Evolutionary conservation across 2,329 filamentous ascomycete species (phyloP), one percentile per base, ranked within the genome.

Genomic region (Pseudogymnoascus sp.): DNA sequence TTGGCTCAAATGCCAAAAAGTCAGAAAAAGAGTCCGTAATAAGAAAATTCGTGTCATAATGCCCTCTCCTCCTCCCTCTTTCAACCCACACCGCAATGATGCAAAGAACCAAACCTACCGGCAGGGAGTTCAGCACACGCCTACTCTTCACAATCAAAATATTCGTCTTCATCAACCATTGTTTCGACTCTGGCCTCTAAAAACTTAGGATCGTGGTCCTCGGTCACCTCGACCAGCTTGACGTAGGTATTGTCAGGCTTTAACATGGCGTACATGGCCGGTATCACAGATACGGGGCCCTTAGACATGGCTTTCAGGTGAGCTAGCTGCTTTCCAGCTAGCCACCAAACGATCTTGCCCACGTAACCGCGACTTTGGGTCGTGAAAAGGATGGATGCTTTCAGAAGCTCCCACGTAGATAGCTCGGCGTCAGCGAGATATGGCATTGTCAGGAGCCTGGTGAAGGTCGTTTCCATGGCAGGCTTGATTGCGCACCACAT

Each of bases 391-490:
- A 74, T 68, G 0, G 77, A 80, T 1, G 79, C 79, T 50, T 74
- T 76, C 5, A 81, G 65, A 0, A 74, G 62, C 1, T 76, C 72
- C 80, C 80, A 82, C 0, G 64, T 20, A 18, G 72, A 65, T 9
- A 65, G 58, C 7, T 68, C 66, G 2, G 61, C 39, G 38, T 66
- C 34, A 0, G 34, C 20, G 8, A 62, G 54, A n/a, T 58, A 43
- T 9, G 62, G 62, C 9, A 66, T 25, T 41, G 61, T 35, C 47
- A 69, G 58, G 20, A 59, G n/a, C 58, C 65, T 34, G 60, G 65
- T 65, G 2, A 65, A 14, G 3, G 65, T 6, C 20, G 63, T 60
- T 7, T 69, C 62, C 0, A 39, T 16, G 1, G 62, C 61, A 2
- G 71, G 71, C 18, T 41, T 60, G 16, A 73, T 71, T 1, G 39